Base-by-base conservation (phyloP, 176 grass and related monocot species). In the Triticum urartu region DNA sequence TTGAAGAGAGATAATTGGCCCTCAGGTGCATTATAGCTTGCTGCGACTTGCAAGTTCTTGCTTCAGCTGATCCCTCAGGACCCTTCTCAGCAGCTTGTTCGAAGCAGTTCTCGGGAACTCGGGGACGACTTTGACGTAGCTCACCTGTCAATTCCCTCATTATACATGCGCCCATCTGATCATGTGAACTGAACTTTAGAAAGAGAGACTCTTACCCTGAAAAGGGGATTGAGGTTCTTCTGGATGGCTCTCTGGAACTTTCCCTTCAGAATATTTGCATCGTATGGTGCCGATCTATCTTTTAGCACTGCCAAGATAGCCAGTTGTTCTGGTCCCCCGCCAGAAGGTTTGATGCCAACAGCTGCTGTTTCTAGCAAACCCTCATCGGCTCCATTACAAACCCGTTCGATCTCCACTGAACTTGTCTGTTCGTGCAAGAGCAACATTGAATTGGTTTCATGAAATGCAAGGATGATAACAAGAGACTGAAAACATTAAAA, bases 101-200 rank as follows among this genome's bases (percentile, higher is more conserved):
- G 96, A 98, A 74, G 96, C 90, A 22, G 96, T 98, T 78, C 96
- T 91, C 4, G 96, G 96, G 70, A 98, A 95, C 75, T 90, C 96
- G 0, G 93, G 86, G 43, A 98, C 91, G 38, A 95, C 28, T 90
- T 95, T 95, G 26, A 94, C 93, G 81, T 95, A 91, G 82, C 88
- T 92, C 58, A 98, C 93, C 93, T 98, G 85, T 80, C 39, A 88
- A 68, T 70, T 13, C 45, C 36, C 20, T 34, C 30, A 54, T 4
- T 59, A 60, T 22, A 77, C 0, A 3, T 22, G 33, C 3, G 32
- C 10, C 47, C 40, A 42, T 42, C 10, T 8, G 13, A 75, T 54
- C 25, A 70, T 48, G 12, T 39, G 17, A 70, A 21, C 17, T 63
- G 58, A 21, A 76, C 21, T 77, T 14, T 43, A 73, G 64, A 43